Conservation (phyloP, 139 green algal genomes). For the Volvox reticuliferus region DNA sequence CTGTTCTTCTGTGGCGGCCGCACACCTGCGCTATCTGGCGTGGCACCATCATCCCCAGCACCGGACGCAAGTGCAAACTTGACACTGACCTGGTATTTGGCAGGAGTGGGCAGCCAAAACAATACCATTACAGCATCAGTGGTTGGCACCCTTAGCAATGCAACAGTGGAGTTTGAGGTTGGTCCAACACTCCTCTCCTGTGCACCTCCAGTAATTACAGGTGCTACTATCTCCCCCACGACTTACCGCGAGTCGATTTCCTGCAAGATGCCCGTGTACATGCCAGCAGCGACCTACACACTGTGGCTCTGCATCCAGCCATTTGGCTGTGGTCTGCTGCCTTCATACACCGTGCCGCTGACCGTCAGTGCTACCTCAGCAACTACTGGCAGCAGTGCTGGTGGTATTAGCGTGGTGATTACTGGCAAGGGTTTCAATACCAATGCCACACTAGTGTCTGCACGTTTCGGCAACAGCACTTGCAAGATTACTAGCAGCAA, state of each 20-base stretch:
- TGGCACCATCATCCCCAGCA: neutral
- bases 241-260: neutral
- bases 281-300: conserved; percentile 37
- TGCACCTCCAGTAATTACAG: neutral
- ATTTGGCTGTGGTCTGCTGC: conserved; percentile 14
- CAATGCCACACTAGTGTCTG: neutral
- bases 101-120: conserved; percentile 10
- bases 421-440: conserved; percentile 46
- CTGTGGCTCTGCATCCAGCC: conserved; percentile 48
- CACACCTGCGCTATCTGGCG: neutral
- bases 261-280: conserved; percentile 21
- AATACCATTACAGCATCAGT: neutral
- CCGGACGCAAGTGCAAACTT: neutral
- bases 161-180: conserved; percentile 27
- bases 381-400: conserved; percentile 32
- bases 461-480: conserved; percentile 22
- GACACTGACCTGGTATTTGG: conserved; percentile 1
- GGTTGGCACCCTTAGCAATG: neutral
- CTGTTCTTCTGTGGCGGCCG: conserved; percentile 14
- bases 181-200: neutral
- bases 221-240: neutral
- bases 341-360: conserved; percentile 9
- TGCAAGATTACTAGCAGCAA: neutral
- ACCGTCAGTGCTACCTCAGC: neutral
- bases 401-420: conserved; percentile 42